A percentile compares a stretch with the other conserved stretches of the same genome.
Conservation (phyloP, 441 rosid species). For the Populus trichocarpa region DNA sequence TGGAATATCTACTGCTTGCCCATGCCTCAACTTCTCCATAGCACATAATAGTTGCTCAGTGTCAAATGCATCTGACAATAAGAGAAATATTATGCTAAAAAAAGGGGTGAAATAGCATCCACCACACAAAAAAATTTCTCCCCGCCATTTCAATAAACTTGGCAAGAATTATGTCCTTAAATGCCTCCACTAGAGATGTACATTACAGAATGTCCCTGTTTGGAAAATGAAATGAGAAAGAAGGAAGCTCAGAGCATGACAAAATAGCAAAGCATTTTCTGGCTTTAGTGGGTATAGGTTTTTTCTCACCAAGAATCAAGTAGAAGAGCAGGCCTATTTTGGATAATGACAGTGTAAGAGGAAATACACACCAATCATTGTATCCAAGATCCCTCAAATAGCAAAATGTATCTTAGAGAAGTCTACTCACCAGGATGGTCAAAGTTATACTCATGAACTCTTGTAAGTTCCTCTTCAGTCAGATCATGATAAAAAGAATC, state of each 20-base stretch:
- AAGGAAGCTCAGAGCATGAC: neutral
- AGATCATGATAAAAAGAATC: constrained; percentile 96
- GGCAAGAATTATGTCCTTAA: neutral
- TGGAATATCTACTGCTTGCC: constrained; percentile 90
- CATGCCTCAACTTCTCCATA: constrained; percentile 87
- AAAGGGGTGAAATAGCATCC: constrained; percentile 3
- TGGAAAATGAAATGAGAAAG: constrained; percentile 1
- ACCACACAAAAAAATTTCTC: neutral
- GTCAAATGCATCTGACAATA: constrained; percentile 85
- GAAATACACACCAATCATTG: neutral
- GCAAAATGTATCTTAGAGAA: constrained; percentile 15
- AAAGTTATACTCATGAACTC: constrained; percentile 95
- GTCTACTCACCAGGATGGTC: constrained; percentile 97
- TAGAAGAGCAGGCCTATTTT: neutral
- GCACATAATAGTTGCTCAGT: constrained; percentile 67
- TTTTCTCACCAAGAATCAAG: neutral
- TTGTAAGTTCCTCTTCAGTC: constrained; percentile 76
- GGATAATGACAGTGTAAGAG: neutral
- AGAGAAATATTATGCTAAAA: constrained; percentile 16
- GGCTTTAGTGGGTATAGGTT: neutral
- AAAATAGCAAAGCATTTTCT: neutral
- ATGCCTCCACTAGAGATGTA: neutral
- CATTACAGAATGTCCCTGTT: neutral
- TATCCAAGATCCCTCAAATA: neutral
- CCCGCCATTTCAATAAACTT: constrained; percentile 1